Base-by-base conservation (phyloP, 192 early-diverging fungal genomes). In the Physocladia obscura region DNA sequence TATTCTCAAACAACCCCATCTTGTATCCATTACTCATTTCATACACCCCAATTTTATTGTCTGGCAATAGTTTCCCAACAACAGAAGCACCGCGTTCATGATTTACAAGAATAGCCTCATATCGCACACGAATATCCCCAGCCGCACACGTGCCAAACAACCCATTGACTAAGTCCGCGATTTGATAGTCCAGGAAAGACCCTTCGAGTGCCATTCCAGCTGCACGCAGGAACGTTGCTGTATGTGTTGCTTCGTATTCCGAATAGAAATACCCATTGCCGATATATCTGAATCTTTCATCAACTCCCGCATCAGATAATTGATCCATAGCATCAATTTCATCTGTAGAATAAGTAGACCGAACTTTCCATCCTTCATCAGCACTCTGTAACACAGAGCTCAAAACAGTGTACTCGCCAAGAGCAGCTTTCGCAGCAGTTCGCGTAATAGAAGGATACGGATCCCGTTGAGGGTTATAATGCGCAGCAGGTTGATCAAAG, bases 401-500 rank as follows among this genome's bases (percentile, higher is more conserved):
- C 2, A 4, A 4, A 6, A 73, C 62, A 4, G 26, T 27, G 62
- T 65, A 73, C 26, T 67, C 56, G 2, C 71, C 71, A 19, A 73
- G n/a, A 2, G 3, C 15, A 24, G 54, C 54, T 17, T 30, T 30
- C 8, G 49, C 4, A 1, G 71, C 39, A 8, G 59, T 65, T 5
- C 4, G 4, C 19, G 52, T 62, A 2, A n/a, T 1, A 6, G 67
- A 34, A 8, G 75, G 75, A 37, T 47, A 76, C 8, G 75, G 75
- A 38, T 76, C 76, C 15, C 56, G 48, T 32, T 56, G 67, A 6
- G 76, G 76, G 47, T 77, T 77, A 37, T 77, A 55, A 36, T 77
- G 76, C 2, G 76, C 76, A 35, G 60, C 74, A 3, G 76, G 76
- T 39, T 77, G 76, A 36, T 77, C 69, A 39, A 77, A 77, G 44